A percentile compares a stretch with the other conserved stretches of the same genome.
Evolutionary conservation across 148 eudicot genomes (phyloP).

Genomic region (Pharnaceum exiguum): DNA sequence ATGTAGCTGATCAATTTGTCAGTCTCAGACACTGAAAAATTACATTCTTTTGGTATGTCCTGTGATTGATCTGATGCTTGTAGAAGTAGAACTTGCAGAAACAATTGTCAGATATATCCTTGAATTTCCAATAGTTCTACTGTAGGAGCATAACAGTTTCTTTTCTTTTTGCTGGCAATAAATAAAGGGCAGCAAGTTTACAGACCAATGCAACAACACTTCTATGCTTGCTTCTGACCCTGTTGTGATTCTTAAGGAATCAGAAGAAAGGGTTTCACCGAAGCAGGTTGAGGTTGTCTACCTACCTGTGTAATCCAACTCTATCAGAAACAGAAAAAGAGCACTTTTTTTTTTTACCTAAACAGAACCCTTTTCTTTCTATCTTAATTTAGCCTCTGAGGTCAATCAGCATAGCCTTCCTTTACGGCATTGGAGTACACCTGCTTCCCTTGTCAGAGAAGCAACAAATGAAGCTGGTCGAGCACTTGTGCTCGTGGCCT

Average conservation of each 20-base stretch:
- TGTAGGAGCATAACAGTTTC: neutral
- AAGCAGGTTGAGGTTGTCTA: conserved; percentile 5
- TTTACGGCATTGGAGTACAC: conserved; percentile 35
- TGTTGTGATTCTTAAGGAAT: neutral
- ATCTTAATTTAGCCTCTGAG: neutral
- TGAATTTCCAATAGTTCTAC: neutral
- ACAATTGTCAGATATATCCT: neutral
- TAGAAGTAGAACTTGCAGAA: neutral
- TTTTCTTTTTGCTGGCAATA: neutral
- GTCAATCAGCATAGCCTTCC: conserved; percentile 31
- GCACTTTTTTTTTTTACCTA: neutral
- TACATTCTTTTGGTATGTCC: no score
- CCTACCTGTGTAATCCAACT: neutral
- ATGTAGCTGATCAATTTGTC: no score
- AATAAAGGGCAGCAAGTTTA: neutral
- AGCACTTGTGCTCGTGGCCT: conserved; percentile 47
- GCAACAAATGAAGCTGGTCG: conserved; percentile 39
- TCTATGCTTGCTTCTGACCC: conserved; percentile 4
- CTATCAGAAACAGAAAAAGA: neutral
- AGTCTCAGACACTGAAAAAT: no score
- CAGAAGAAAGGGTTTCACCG: neutral
- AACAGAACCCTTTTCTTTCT: neutral
- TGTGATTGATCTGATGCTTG: neutral
- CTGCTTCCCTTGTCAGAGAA: conserved; percentile 45
- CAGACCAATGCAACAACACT: neutral